These are phyloP conservation scores for Aegle marmelos DNA, from an alignment of 345 rosid species.

Conservation along the genomic window DNA sequence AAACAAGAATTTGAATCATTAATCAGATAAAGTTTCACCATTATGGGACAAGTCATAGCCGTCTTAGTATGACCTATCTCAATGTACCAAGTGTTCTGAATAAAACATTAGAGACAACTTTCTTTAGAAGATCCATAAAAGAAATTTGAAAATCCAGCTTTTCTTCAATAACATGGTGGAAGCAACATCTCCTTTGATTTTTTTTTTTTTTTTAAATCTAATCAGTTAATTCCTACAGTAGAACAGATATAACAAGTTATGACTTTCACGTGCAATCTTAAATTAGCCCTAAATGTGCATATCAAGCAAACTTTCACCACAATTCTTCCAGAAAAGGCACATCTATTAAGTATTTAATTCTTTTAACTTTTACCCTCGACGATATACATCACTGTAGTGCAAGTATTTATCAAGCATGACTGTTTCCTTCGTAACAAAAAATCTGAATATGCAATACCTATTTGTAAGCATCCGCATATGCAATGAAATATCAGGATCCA, in stretches of 20 bases:
- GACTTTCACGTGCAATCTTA: neutral
- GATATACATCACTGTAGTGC: neutral
- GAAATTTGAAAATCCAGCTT: neutral
- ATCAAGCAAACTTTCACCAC: neutral
- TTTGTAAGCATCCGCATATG: conserved; percentile 93
- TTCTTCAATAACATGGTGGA: neutral
- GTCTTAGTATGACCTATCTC: neutral
- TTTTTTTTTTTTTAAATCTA: no score
- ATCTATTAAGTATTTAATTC: neutral
- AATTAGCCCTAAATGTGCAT: neutral
- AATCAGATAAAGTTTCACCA: conserved; percentile 1
- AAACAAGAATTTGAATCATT: conserved; percentile 4
- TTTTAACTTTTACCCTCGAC: neutral
- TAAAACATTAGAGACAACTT: neutral
- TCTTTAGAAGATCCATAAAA: neutral
- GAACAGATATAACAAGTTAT: neutral
- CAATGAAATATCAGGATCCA: conserved; percentile 80
- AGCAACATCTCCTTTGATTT: neutral
- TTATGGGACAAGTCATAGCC: neutral
- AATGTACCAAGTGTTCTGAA: neutral
- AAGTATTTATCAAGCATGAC: neutral
- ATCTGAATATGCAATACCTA: conserved; percentile 40
- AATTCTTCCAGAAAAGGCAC: neutral
- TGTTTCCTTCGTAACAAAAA: neutral
- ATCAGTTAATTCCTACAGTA: neutral